phyloP scores from a whole-genome alignment of 768 basidiomycete species.

The Phylloporus scabripes region DNA sequence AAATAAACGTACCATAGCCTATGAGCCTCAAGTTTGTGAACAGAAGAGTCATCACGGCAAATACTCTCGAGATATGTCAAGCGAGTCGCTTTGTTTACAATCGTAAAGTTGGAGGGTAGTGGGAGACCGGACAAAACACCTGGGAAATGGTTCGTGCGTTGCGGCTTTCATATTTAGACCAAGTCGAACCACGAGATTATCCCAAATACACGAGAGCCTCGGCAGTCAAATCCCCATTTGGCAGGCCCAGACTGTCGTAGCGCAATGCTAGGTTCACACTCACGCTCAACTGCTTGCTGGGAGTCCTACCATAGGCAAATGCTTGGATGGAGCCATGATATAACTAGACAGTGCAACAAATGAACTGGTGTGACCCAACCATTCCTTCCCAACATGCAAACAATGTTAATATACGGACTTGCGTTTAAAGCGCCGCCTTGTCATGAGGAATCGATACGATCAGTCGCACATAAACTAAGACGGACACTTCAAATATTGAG shows the following conservation, averaged over 20 bases:
- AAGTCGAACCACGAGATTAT: constrained; percentile 7
- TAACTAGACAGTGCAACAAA: too few species aligned
- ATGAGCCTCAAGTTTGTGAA: constrained; percentile 52
- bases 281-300: background rate
- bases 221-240: background rate
- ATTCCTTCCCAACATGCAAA: background rate
- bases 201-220: background rate
- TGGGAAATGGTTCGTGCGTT: constrained; percentile 16
- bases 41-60: constrained; percentile 48
- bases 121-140: constrained; percentile 3
- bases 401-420: background rate
- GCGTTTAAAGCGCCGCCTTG: background rate
- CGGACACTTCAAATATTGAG: background rate
- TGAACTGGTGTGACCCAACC: background rate
- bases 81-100: constrained; percentile 7
- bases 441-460: too few species aligned
- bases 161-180: constrained; percentile 12
- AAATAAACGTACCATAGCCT: constrained; percentile 41
- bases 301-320: too few species aligned
- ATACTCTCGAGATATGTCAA: background rate
- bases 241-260: background rate
- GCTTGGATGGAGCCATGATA: too few species aligned
- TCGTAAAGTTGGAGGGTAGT: constrained; percentile 3
- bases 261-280: background rate
- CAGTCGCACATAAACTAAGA: background rate